Conservation (phyloP, 2,329 filamentous ascomycete species). For the Phoma sp. region DNA sequence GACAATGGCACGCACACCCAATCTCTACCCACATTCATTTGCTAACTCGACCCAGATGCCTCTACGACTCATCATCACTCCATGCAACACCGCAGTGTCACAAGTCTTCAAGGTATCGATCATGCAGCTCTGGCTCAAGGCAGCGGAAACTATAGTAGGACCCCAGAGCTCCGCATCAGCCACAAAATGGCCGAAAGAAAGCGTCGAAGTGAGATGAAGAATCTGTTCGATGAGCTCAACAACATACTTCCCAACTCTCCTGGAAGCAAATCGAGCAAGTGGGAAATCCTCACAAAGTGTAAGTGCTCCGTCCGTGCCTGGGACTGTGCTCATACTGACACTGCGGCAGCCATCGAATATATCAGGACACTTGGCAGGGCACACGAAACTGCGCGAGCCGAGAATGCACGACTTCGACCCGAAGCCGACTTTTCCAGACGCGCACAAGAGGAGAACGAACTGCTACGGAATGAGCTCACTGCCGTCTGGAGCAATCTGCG, state of each 20-base stretch:
- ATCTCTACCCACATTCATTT: slow-evolving; percentile 6
- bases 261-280: slow-evolving; percentile 85
- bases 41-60: slow-evolving; percentile 46
- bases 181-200: slow-evolving; percentile 87
- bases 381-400: slow-evolving; percentile 48
- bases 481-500: slow-evolving; percentile 55
- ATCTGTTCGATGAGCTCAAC: slow-evolving; percentile 80
- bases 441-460: slow-evolving; percentile 55
- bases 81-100: slow-evolving; percentile 75
- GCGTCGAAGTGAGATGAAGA: slow-evolving; percentile 86
- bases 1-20: slow-evolving; percentile 62
- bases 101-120: slow-evolving; percentile 67
- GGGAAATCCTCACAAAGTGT: slow-evolving; percentile 89
- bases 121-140: slow-evolving; percentile 60
- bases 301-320: slow-evolving; percentile 36
- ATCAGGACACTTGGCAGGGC: slow-evolving; percentile 51
- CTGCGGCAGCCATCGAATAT: slow-evolving; percentile 55
- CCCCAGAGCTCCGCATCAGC: slow-evolving; percentile 80
- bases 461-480: slow-evolving; percentile 54
- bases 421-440: slow-evolving; percentile 54
- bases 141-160: slow-evolving; percentile 79
- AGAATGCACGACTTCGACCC: slow-evolving; percentile 51
- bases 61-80: slow-evolving; percentile 72
- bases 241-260: slow-evolving; percentile 80
- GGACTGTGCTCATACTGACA: slow-evolving; percentile 14